phyloP scores from a whole-genome alignment of 2,329 filamentous ascomycete genomes.

The Leptographium wingfieldii region DNA sequence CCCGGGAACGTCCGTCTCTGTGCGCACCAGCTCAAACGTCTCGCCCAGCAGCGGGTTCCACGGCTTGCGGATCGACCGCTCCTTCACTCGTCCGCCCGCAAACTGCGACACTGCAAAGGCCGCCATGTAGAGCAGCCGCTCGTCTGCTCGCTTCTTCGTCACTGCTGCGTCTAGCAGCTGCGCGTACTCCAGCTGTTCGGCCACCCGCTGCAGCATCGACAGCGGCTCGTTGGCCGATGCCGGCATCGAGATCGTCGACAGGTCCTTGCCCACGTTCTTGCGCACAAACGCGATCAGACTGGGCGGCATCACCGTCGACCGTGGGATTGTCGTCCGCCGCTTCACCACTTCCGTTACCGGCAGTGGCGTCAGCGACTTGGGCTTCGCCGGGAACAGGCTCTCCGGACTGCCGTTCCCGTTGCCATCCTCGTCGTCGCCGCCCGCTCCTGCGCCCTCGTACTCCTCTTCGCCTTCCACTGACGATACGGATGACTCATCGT shows the following conservation, averaged over 20 bases:
- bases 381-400: slow-evolving; percentile 58
- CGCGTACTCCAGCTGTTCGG: slow-evolving; percentile 86
- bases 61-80: slow-evolving; percentile 86
- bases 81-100: slow-evolving; percentile 69
- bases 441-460: slow-evolving; percentile 35
- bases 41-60: slow-evolving; percentile 97
- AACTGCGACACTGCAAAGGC: slow-evolving; percentile 87
- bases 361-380: slow-evolving; percentile 65
- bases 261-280: slow-evolving; percentile 96
- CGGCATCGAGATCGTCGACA: slow-evolving; percentile 95
- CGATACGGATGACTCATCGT: slow-evolving; percentile 51
- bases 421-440: slow-evolving; percentile 43
- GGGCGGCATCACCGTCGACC: slow-evolving; percentile 68
- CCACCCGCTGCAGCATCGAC: slow-evolving; percentile 75
- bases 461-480: slow-evolving; percentile 48
- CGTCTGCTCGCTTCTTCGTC: slow-evolving; percentile 42
- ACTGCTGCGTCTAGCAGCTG: slow-evolving; percentile 68
- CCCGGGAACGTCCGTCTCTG: slow-evolving; percentile 61
- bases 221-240: slow-evolving; percentile 91
- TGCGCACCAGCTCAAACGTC: slow-evolving; percentile 83
- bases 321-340: slow-evolving; percentile 57
- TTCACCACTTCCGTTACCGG: slow-evolving; percentile 53
- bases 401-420: slow-evolving; percentile 30
- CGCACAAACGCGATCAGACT: slow-evolving; percentile 88
- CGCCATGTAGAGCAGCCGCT: slow-evolving; percentile 72